Conservation (phyloP, 306 rosid species). For the Neltuma alba region DNA sequence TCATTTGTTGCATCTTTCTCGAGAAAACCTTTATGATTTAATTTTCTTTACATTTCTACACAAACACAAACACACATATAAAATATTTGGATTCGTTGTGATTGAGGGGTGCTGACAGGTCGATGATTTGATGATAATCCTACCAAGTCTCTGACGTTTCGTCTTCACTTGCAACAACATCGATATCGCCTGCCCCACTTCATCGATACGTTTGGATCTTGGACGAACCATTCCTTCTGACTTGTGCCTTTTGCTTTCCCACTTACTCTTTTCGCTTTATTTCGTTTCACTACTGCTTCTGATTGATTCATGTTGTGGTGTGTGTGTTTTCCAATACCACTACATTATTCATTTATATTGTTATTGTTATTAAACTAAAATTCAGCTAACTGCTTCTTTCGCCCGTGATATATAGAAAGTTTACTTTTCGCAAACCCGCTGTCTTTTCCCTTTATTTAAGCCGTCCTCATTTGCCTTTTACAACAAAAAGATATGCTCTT, state of each 20-base stretch:
- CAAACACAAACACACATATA: no score
- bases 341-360: background rate
- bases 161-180: conserved; percentile 40
- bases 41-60: no score
- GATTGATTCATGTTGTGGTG: no score
- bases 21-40: conserved; percentile 16
- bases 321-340: background rate
- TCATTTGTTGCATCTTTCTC: background rate
- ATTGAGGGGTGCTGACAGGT: conserved; percentile 24
- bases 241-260: conserved; percentile 8
- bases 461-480: background rate
- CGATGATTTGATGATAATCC: conserved; percentile 36
- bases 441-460: background rate
- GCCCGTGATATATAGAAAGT: background rate
- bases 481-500: background rate
- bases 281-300: background rate
- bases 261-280: background rate
- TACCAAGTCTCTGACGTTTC: conserved; percentile 29
- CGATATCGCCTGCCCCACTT: conserved; percentile 52
- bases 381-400: background rate
- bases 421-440: background rate
- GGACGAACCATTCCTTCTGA: conserved; percentile 29
- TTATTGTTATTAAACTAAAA: background rate
- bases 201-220: conserved; percentile 46
- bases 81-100: background rate